These are phyloP conservation scores for Hortaea sp. DNA, from an alignment of 2,329 filamentous ascomycete genomes.

Conservation along the genomic window DNA sequence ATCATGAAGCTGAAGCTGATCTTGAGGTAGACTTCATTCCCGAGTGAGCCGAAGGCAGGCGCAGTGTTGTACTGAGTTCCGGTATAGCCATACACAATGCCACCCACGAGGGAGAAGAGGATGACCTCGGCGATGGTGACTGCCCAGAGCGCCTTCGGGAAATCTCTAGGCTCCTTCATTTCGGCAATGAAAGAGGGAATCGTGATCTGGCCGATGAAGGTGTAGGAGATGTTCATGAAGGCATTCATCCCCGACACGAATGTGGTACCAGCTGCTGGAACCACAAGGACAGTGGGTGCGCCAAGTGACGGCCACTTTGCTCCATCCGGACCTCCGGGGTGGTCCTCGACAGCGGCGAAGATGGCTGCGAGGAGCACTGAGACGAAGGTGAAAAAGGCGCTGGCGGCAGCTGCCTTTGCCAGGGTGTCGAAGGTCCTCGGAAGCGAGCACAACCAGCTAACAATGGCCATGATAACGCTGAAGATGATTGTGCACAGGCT, in stretches of 20 bases:
- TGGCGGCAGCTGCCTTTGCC: conserved; percentile 66
- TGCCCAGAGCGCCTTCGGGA: conserved; percentile 84
- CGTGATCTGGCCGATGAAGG: conserved; percentile 92
- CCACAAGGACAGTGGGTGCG: conserved; percentile 55
- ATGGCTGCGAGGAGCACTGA: conserved; percentile 76
- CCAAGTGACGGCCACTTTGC: conserved; percentile 34
- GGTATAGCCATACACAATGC: conserved; percentile 74
- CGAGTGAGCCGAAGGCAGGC: conserved; percentile 77
- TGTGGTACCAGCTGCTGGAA: conserved; percentile 60
- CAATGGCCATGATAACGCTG: conserved; percentile 59
- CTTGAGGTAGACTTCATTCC: conserved; percentile 69
- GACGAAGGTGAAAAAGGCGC: conserved; percentile 80
- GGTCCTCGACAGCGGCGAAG: conserved; percentile 66
- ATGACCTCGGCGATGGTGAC: conserved; percentile 83
- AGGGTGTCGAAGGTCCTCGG: conserved; percentile 77
- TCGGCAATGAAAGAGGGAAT: conserved; percentile 91
- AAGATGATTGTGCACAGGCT: conserved; percentile 72
- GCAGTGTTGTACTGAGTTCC: conserved; percentile 82
- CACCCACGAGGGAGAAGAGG: conserved; percentile 73
- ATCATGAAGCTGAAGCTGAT: conserved; percentile 92
- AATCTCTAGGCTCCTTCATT: conserved; percentile 73
- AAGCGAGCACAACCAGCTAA: conserved; percentile 70
- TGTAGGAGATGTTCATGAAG: conserved; percentile 92
- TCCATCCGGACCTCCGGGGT: conserved; percentile 54
- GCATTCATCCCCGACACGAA: conserved; percentile 78